These are phyloP conservation scores for Sanghuangporus weigelae DNA, from an alignment of 1,284 basidiomycete genomes.

Conservation along the genomic window DNA sequence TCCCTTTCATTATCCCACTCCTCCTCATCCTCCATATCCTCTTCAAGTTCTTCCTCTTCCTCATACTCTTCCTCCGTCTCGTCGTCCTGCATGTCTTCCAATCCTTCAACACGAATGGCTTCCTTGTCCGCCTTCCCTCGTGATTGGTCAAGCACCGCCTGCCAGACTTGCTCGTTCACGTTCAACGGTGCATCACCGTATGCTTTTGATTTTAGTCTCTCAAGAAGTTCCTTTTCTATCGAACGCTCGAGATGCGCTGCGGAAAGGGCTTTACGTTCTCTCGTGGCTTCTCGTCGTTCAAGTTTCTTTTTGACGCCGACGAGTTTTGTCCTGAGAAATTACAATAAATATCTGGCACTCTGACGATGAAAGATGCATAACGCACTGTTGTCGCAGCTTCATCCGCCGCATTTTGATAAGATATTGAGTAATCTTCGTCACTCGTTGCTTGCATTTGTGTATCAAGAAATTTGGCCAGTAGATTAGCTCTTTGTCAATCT, in stretches of 20 bases:
- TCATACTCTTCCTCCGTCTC: slow-evolving; percentile 41
- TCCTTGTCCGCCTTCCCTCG: slow-evolving; percentile 58
- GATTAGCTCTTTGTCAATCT: slow-evolving; percentile 93
- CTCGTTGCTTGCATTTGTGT: slow-evolving; percentile 98
- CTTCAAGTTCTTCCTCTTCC: slow-evolving; percentile 43
- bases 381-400: slow-evolving; percentile 85
- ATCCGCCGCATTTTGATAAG: slow-evolving; percentile 96
- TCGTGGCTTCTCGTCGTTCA: slow-evolving; percentile 88
- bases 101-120: slow-evolving; percentile 35
- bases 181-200: slow-evolving; percentile 98
- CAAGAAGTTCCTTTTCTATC: slow-evolving; percentile 95
- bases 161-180: slow-evolving; percentile 98
- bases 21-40: slow-evolving; percentile 52
- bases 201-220: slow-evolving; percentile 92
- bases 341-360: neutral
- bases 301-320: slow-evolving; percentile 97
- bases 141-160: slow-evolving; percentile 67
- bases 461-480: slow-evolving; percentile 98
- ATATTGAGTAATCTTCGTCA: slow-evolving; percentile 99
- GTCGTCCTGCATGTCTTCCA: slow-evolving; percentile 41
- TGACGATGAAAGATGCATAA: slow-evolving; percentile 19
- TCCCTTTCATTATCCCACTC: slow-evolving; percentile 66
- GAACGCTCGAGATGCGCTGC: slow-evolving; percentile 92
- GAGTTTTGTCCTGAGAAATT: slow-evolving; percentile 71
- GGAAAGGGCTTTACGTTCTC: slow-evolving; percentile 93